Evolutionary conservation across 257 asterid species (phyloP).

Genomic region (Apocynum venetum): DNA sequence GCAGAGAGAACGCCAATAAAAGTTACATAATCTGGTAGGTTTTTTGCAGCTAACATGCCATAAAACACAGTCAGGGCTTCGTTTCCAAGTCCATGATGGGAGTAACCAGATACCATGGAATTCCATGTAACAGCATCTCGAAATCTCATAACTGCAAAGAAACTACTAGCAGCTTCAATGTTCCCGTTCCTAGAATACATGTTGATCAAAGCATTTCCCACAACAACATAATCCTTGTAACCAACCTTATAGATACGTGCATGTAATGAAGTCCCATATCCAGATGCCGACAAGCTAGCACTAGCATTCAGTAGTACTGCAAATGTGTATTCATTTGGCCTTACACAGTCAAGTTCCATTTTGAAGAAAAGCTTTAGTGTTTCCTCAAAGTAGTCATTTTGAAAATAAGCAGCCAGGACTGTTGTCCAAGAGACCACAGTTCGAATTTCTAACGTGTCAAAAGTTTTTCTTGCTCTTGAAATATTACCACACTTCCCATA

Average conservation of each 20-base stretch:
- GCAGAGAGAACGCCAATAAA: conserved; percentile 81
- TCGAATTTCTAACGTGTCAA: conserved; percentile 33
- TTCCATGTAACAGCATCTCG: conserved; percentile 73
- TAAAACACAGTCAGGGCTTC: conserved; percentile 57
- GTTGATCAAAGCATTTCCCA: conserved; percentile 63
- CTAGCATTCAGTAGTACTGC: conserved; percentile 68
- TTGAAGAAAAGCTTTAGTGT: conserved; percentile 51
- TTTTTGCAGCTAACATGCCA: conserved; percentile 47
- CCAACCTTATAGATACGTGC: conserved; percentile 60
- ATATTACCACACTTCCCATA: conserved; percentile 79
- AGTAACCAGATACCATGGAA: conserved; percentile 60
- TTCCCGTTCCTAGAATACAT: conserved; percentile 70
- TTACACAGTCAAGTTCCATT: conserved; percentile 46
- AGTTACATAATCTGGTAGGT: conserved; percentile 62
- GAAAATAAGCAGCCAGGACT: conserved; percentile 58
- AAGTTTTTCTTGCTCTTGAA: conserved; percentile 35
- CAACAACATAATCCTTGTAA: conserved; percentile 36
- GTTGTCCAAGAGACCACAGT: conserved; percentile 83
- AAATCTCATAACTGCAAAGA: conserved; percentile 40
- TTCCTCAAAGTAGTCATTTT: conserved; percentile 72
- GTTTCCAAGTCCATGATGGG: conserved; percentile 72
- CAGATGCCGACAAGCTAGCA: conserved; percentile 67
- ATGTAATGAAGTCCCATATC: conserved; percentile 63
- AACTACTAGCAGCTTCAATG: conserved; percentile 44
- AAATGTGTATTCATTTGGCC: conserved; percentile 75